Base-by-base conservation (phyloP, 345 rosid genomes). In the Gynandropsis gynandra region DNA sequence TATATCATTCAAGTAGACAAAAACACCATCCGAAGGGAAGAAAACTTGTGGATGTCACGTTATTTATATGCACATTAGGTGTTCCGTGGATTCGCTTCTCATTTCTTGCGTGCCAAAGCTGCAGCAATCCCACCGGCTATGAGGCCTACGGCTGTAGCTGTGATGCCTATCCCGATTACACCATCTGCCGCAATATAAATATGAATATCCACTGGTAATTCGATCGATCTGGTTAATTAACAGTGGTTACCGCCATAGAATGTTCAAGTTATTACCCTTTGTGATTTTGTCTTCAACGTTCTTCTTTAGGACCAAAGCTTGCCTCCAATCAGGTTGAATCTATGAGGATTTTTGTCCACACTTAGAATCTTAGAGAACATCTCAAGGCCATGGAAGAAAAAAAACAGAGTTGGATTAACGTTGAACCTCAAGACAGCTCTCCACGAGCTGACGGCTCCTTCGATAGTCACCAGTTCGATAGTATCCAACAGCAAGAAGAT, bases 281-380 rank as follows among this genome's bases (percentile, higher is more conserved):
- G 83, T 77, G 58, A 87, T 75, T 55, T 68, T 63, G 68, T 79
- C 93, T 64, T 87, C 85, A 19, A 87, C 63, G 12, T 77, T 58
- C 72, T 80, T 81, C 80, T 78, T 83, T 36, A 87, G 85, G 35
- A 18, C 46, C 63, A 72, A 58, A 49, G 96, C 87, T 70, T 83
- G 96, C 71, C 82, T 83, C 94, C 89, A 83, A 51, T 87, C 94
- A 18, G 94, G 85, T 62, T 77, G 77, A 62, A 81, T 74, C 96
- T 87, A 61, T 56, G 57, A 35, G 29, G 5, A 24, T 24, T 24
- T 24, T 24, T 2, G 5, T 24, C 29, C 29, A 24, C 29, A 24
- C 4, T 24, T 2, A 5, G 29, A 24, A 24, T 24, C 4, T 24
- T 24, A 24, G 29, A 24, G 29, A 24, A 24, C 29, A 24, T 24